These are phyloP conservation scores for Suillus hirtellus DNA, from an alignment of 768 basidiomycete genomes.

Conservation along the genomic window DNA sequence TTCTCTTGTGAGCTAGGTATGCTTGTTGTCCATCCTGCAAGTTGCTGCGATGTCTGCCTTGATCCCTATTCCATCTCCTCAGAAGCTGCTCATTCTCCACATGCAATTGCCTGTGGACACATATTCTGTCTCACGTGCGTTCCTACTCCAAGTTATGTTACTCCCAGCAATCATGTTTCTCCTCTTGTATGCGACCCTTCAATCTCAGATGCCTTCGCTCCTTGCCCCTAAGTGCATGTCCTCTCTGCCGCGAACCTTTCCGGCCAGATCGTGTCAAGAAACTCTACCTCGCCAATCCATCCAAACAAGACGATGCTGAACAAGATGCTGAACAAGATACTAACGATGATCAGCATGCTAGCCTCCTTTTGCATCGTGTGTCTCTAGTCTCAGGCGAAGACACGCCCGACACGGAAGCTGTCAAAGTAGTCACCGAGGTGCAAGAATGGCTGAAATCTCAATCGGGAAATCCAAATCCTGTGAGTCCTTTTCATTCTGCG, in stretches of 20 bases:
- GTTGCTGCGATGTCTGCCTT: slow-evolving; percentile 76
- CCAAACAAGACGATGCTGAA: slow-evolving; percentile 34
- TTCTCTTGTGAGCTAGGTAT: slow-evolving; percentile 36
- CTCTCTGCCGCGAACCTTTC: slow-evolving; percentile 66
- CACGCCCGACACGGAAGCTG: slow-evolving; percentile 33
- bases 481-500: slow-evolving; percentile 21
- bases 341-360: slow-evolving; percentile 40
- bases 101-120: slow-evolving; percentile 77
- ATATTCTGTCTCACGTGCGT: slow-evolving; percentile 71
- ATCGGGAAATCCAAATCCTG: slow-evolving; percentile 38
- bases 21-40: slow-evolving; percentile 68
- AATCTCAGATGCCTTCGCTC: slow-evolving; percentile 52
- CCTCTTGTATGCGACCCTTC: slow-evolving; percentile 9
- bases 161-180: not conserved
- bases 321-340: slow-evolving; percentile 39
- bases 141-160: slow-evolving; percentile 13
- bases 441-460: slow-evolving; percentile 49
- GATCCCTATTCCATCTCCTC: slow-evolving; percentile 57
- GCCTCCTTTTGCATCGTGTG: slow-evolving; percentile 36
- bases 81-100: slow-evolving; percentile 51
- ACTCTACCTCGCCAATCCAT: slow-evolving; percentile 57
- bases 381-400: slow-evolving; percentile 35
- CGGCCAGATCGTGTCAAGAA: slow-evolving; percentile 58
- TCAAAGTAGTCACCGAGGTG: slow-evolving; percentile 46
- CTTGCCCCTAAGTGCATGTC: slow-evolving; percentile 54